These are phyloP conservation scores for Talaromyces liani DNA, from an alignment of 495 filamentous ascomycete genomes.

Conservation along the genomic window DNA sequence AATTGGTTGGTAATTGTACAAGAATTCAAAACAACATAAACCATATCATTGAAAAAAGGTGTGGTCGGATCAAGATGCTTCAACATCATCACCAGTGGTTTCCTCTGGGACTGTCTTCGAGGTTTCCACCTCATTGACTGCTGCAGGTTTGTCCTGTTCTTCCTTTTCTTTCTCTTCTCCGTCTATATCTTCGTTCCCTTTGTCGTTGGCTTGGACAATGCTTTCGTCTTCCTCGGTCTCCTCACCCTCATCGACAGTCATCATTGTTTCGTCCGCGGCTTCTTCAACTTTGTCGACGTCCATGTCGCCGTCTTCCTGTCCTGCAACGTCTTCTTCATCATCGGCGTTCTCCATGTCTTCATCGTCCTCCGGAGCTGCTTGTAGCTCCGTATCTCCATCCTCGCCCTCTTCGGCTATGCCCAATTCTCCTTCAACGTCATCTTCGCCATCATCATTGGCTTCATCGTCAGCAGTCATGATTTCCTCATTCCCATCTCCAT, in stretches of 20 bases:
- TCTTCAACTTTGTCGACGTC: conserved; percentile 34
- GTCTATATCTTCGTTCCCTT: conserved; percentile 16
- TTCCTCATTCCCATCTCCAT: conserved; percentile 16
- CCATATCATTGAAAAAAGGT: neutral
- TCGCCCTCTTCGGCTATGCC: conserved; percentile 20
- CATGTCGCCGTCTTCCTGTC: conserved; percentile 10
- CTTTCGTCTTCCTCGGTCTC: conserved; percentile 19
- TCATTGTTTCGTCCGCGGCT: conserved; percentile 42
- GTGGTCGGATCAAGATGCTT: neutral
- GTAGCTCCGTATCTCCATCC: conserved; percentile 15
- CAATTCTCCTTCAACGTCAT: conserved; percentile 11
- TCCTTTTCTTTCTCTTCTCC: conserved; percentile 12
- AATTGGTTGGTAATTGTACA: neutral
- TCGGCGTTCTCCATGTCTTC: conserved; percentile 19
- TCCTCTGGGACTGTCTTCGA: neutral
- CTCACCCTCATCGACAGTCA: conserved; percentile 20
- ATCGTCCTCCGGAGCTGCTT: conserved; percentile 15
- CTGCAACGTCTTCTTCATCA: conserved; percentile 11
- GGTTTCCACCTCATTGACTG: neutral
- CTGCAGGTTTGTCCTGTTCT: conserved; percentile 4
- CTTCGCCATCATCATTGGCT: conserved; percentile 7
- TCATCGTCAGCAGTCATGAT: neutral
- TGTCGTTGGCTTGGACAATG: conserved; percentile 11
- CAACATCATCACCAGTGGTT: neutral
- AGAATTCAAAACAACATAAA: neutral